phyloP scores from a whole-genome alignment of 441 rosid species.

The Aquilaria agallochum region DNA sequence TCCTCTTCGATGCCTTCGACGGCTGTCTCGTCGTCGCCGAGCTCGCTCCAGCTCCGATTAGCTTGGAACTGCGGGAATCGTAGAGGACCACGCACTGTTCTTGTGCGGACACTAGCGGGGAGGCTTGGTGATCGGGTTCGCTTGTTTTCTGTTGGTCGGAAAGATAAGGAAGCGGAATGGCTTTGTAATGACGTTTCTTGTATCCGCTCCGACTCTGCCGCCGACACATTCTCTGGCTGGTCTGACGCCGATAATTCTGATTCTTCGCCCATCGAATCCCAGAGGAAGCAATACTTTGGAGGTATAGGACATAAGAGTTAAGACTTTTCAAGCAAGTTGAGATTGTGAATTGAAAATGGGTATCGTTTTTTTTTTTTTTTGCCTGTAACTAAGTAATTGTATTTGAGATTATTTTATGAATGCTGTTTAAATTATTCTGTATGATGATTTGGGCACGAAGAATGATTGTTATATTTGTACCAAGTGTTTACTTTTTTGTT shows the following conservation, averaged over 20 bases:
- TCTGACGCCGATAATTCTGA: conserved; percentile 43
- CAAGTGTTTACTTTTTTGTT: not conserved
- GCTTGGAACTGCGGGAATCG: conserved; percentile 30
- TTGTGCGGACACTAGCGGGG: conserved; percentile 24
- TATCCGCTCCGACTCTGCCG: conserved; percentile 31
- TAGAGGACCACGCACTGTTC: conserved; percentile 18
- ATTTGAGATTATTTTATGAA: too few species aligned
- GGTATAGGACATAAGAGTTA: conserved; percentile 26
- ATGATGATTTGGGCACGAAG: too few species aligned
- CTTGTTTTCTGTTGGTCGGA: conserved; percentile 20
- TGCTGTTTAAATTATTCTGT: too few species aligned
- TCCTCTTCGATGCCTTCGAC: conserved; percentile 35
- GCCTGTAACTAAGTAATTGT: not conserved
- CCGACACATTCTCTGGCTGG: conserved; percentile 69
- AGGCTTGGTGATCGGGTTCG: conserved; percentile 25
- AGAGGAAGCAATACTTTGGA: conserved; percentile 43
- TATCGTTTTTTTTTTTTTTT: not conserved
- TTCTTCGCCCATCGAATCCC: conserved; percentile 22
- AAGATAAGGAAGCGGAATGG: conserved; percentile 16
- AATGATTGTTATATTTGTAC: too few species aligned
- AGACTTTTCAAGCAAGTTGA: too few species aligned
- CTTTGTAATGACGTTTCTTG: conserved; percentile 24
- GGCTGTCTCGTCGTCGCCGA: conserved; percentile 45
- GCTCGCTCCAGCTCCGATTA: conserved; percentile 68
- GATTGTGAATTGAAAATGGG: too few species aligned